These are phyloP conservation scores for Hamigera avellanea DNA, from an alignment of 495 filamentous ascomycete genomes.

Conservation along the genomic window DNA sequence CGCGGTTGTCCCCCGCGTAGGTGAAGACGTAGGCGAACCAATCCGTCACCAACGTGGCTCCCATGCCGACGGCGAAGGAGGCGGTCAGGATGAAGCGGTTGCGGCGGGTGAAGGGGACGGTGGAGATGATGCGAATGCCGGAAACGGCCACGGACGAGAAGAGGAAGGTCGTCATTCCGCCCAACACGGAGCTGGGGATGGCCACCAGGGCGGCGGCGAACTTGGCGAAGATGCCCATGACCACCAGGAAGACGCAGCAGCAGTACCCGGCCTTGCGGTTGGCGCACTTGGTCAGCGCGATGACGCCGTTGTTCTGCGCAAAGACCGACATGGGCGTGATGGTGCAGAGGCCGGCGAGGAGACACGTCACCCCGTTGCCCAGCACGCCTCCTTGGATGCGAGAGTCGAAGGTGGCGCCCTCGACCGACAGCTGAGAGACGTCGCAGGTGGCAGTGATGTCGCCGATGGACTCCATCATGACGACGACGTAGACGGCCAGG, in stretches of 20 bases:
- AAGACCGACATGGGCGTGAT: constrained; percentile 75
- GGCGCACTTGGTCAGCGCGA: constrained; percentile 78
- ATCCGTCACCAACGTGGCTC: constrained; percentile 68
- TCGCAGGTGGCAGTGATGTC: constrained; percentile 50
- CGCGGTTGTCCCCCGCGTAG: constrained; percentile 54
- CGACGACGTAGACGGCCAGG: constrained; percentile 77
- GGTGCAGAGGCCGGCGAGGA: constrained; percentile 71
- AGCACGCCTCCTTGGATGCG: constrained; percentile 82
- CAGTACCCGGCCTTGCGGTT: constrained; percentile 78
- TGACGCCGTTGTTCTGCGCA: constrained; percentile 89
- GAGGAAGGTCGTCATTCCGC: constrained; percentile 90
- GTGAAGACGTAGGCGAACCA: constrained; percentile 75
- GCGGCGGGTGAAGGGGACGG: constrained; percentile 67
- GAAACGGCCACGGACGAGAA: constrained; percentile 78
- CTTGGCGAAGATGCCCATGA: constrained; percentile 88
- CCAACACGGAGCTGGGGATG: constrained; percentile 70
- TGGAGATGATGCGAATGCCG: constrained; percentile 73
- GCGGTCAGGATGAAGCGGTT: constrained; percentile 85
- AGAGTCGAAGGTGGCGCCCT: constrained; percentile 71
- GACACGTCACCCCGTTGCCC: constrained; percentile 66
- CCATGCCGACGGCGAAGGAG: constrained; percentile 63
- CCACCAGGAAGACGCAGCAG: constrained; percentile 66
- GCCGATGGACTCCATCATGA: constrained; percentile 84
- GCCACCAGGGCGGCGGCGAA: constrained; percentile 81
- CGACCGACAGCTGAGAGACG: constrained; percentile 75